Evolutionary conservation across 306 rosid species (phyloP), one percentile per base, ranked within the genome.

Genomic region (Rosa multiflora): DNA sequence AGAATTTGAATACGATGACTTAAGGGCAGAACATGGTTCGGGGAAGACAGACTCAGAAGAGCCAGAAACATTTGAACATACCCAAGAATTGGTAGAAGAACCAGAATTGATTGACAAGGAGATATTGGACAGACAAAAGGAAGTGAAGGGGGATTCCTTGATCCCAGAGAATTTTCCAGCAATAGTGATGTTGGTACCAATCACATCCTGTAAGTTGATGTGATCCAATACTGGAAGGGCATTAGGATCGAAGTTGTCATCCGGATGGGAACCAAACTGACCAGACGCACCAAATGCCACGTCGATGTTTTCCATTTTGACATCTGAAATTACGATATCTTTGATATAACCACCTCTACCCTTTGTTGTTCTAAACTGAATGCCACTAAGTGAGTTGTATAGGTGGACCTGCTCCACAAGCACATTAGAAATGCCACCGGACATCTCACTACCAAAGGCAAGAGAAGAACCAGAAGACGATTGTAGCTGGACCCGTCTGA

Each of bases 371-470:
- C 97, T 87, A 73, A 95, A 86, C 81, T 81, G 89, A 55, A 95
- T 82, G 61, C 95, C 99, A 49, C 85, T 85, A 21, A 74, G 72
- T 21, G 99, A 92, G 86, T 92, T 87, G 96, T 82, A 21, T 10
- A 95, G 68, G 80, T 81, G 86, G 88, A 82, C 88, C 78, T 91
- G 88, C 84, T 92, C 92, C 81, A 90, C 98, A 32, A 80, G 75
- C 80, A 91, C 89, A 62, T 85, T 73, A 40, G 99, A 89, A 77
- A 94, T 94, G 82, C 99, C 97, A 80, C 99, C 97, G 13, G 99
- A 92, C 99, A 94, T 94, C 77, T 94, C 93, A 79, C 97, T 94
- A 52, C 99, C 99, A 73, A 94, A 91, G 78, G 97, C 97, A 75
- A 94, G 53, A 73, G 91, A 68, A 63, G 99, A 87, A 55, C 98